Base-by-base conservation (phyloP, 495 filamentous ascomycete genomes). In the Aspergillus panamensis region DNA sequence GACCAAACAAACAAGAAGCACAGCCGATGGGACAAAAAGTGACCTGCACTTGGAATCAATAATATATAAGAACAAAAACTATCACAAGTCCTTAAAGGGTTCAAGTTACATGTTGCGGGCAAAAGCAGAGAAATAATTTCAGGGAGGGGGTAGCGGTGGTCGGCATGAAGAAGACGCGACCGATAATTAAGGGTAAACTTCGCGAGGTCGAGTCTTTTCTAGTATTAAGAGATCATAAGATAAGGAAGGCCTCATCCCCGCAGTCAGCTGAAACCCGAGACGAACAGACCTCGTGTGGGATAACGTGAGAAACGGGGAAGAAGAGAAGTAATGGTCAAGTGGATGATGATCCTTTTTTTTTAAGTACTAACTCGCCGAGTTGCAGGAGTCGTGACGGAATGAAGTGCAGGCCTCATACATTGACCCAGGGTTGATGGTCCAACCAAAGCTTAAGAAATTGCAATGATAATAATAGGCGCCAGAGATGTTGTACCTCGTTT, bases 181-280 rank as follows among this genome's bases (percentile, higher is more conserved):
- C 42, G 42, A 45, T 45, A 45, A 3, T 19, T n/a, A 32, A 9
- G 45, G 21, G 16, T 33, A 51, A 51, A 19, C 33, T 37, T 45
- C 42, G 16, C n/a, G 42, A 17, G 42, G 14, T 45, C 42, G 42
- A 45, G 43, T 32, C 40, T 45, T 16, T 56, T 25, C 5, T 5
- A n/a, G n/a, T 25, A 2, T 25, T 42, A 52, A 29, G 57, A 51
- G 56, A 65, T 65, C 62, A 64, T 64, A 55, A 58, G 62, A 62
- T 65, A 62, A 54, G 54, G 44, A 62, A 54, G 54, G 44, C 30
- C 35, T 51, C 43, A 59, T 58, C 57, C 58, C 60, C 60, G 54
- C 57, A 60, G 57, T 66, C 63, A 62, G 63, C 63, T 66, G 63
- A 66, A 61, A 53, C 33, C 32, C 37, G 40, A 12, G 51, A 17